Conservation (phyloP, 768 basidiomycete genomes). For the Mycena amicta region DNA sequence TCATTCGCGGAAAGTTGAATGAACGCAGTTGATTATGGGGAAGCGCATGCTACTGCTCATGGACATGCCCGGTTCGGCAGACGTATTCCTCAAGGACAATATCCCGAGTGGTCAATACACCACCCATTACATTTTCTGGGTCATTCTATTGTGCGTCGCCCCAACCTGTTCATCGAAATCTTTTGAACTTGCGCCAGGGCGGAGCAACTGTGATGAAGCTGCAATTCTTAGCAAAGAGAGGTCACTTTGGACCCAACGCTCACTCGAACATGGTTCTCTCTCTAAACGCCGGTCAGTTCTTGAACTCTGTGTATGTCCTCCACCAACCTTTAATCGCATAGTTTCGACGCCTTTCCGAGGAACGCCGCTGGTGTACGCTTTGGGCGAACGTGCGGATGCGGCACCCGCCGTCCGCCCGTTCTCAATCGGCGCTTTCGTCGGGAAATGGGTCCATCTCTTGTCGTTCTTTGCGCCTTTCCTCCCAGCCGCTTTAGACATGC, state of each 20-base stretch:
- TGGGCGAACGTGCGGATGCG: slow-evolving; percentile 44
- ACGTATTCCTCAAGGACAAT: slow-evolving; percentile 39
- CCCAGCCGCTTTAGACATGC: slow-evolving; percentile 40
- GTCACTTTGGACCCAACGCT: slow-evolving; percentile 42
- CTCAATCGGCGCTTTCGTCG: slow-evolving; percentile 41
- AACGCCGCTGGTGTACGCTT: slow-evolving; percentile 47
- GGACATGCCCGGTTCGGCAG: slow-evolving; percentile 47
- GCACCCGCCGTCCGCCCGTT: slow-evolving; percentile 44
- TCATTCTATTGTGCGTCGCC: slow-evolving; percentile 45
- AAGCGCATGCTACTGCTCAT: slow-evolving; percentile 39
- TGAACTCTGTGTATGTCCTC: too few species aligned
- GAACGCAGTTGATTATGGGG: slow-evolving; percentile 49
- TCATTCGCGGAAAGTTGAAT: background rate
- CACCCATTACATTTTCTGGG: slow-evolving; percentile 52
- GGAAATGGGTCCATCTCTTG: slow-evolving; percentile 42
- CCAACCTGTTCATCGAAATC: background rate
- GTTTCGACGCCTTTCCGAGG: slow-evolving; percentile 53
- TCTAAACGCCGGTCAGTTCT: slow-evolving; percentile 40
- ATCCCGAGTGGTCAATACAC: slow-evolving; percentile 47
- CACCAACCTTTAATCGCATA: too few species aligned
- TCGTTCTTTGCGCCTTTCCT: slow-evolving; percentile 48
- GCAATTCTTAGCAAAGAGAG: slow-evolving; percentile 40
- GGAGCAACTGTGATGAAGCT: slow-evolving; percentile 51
- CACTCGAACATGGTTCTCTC: slow-evolving; percentile 52
- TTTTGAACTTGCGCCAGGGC: slow-evolving; percentile 35